A percentile compares a stretch with the other conserved stretches of the same genome.
Conservation (phyloP, 768 basidiomycete genomes). For the Rubroboletus satanas region DNA sequence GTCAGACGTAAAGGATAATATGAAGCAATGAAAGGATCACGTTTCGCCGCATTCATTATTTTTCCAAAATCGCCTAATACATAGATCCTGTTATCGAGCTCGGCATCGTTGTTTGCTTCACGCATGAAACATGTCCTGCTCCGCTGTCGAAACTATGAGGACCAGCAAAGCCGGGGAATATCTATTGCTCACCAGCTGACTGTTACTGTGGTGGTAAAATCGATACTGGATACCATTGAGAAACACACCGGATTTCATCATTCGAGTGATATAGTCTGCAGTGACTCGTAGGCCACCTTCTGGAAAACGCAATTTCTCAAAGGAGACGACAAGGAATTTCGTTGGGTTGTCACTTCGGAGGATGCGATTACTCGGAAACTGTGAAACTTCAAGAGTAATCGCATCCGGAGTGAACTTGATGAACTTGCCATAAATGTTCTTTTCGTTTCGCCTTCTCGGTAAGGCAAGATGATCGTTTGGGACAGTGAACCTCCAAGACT, state of each 20-base stretch:
- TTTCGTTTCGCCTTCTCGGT: conserved; percentile 25
- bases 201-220: conserved; percentile 71
- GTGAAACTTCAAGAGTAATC: conserved; percentile 48
- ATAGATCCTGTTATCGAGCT: conserved; percentile 58
- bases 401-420: conserved; percentile 47
- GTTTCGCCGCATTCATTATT: conserved; percentile 64
- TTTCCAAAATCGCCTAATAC: conserved; percentile 52
- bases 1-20: background rate
- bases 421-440: conserved; percentile 41
- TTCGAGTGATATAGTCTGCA: conserved; percentile 52
- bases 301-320: conserved; percentile 52
- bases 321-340: conserved; percentile 55
- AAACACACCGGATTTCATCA: conserved; percentile 53
- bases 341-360: conserved; percentile 52
- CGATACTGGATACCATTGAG: conserved; percentile 59
- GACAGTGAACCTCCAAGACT: conserved; percentile 48
- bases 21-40: conserved; percentile 29
- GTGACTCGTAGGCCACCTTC: conserved; percentile 46
- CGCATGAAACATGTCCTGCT: conserved; percentile 63
- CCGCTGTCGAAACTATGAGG: conserved; percentile 36
- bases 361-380: conserved; percentile 57
- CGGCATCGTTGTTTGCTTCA: conserved; percentile 48
- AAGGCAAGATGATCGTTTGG: conserved; percentile 29
- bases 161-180: background rate
- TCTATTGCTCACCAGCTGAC: conserved; percentile 49